These are phyloP conservation scores for Metrosideros polymorpha DNA, from an alignment of 441 rosid genomes.

Conservation along the genomic window DNA sequence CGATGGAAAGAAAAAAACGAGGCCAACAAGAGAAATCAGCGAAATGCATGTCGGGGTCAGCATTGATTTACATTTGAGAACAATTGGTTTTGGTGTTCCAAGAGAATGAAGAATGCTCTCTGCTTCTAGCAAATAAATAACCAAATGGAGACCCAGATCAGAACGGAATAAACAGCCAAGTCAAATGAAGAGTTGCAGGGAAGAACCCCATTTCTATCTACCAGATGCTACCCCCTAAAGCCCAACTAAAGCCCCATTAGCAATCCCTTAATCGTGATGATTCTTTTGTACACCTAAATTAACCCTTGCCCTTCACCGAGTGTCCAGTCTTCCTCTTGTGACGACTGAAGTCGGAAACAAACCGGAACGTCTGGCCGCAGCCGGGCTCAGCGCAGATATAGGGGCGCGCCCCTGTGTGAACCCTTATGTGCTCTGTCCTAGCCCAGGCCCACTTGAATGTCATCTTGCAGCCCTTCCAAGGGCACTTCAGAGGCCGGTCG, in stretches of 20 bases:
- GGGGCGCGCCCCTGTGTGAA: slow-evolving; percentile 99
- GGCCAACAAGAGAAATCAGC: neutral
- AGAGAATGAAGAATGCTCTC: neutral
- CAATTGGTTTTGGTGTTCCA: neutral
- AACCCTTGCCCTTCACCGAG: slow-evolving; percentile 50
- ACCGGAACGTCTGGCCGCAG: slow-evolving; percentile 92
- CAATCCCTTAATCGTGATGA: slow-evolving; percentile 20
- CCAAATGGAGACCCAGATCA: slow-evolving; percentile 14
- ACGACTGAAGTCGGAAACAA: slow-evolving; percentile 95
- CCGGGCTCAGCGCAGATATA: slow-evolving; percentile 77
- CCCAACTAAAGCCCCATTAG: slow-evolving; percentile 23
- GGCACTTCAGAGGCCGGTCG: slow-evolving; percentile 99
- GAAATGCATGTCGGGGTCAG: neutral
- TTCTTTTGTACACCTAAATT: slow-evolving; percentile 1
- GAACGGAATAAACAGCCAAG: slow-evolving; percentile 12
- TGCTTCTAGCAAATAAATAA: slow-evolving; percentile 5
- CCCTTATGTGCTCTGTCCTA: slow-evolving; percentile 90
- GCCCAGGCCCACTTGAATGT: slow-evolving; percentile 99
- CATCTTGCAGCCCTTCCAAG: slow-evolving; percentile 99
- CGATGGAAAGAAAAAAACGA: neutral
- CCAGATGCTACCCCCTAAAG: slow-evolving; percentile 22
- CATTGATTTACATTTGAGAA: neutral
- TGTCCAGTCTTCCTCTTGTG: slow-evolving; percentile 98
- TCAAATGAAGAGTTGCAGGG: slow-evolving; percentile 26
- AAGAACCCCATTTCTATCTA: slow-evolving; percentile 10